Percentiles rank a stretch among this genome's conserved stretches.
Evolutionary conservation across 108 stramenopile genomes (phyloP).

Genomic region (Craspedostauros australis): DNA sequence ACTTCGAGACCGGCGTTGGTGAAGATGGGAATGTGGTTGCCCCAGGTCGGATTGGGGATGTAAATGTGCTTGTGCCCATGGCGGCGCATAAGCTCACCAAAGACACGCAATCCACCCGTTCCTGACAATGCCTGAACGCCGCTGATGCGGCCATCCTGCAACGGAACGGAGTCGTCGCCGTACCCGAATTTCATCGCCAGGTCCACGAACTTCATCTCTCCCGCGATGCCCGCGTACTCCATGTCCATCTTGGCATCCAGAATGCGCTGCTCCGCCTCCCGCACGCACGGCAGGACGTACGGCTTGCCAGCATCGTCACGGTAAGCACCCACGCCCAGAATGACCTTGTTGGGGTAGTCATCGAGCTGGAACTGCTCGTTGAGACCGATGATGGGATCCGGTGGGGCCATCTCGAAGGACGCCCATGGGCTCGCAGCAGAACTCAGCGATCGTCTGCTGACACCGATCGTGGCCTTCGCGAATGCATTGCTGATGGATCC

Average conservation of each 20-base stretch:
- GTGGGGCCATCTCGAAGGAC: constrained; percentile 90
- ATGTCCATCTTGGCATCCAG: constrained; percentile 60
- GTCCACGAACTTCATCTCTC: constrained; percentile 86
- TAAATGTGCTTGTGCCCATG: constrained; percentile 88
- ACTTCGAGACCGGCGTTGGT: constrained; percentile 89
- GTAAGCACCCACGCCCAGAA: constrained; percentile 95
- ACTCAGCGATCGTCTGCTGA: too few relatives aligned
- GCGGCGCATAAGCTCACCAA: constrained; percentile 79
- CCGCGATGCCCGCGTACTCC: constrained; percentile 84
- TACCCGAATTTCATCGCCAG: constrained; percentile 90
- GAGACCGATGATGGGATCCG: constrained; percentile 98
- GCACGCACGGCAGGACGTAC: constrained; percentile 89
- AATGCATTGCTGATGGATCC: too few relatives aligned
- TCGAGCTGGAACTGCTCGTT: constrained; percentile 70
- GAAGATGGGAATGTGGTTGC: constrained; percentile 97
- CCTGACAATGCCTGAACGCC: constrained; percentile 97
- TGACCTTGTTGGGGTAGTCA: constrained; percentile 78
- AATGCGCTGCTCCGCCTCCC: constrained; percentile 88
- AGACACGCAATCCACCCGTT: constrained; percentile 95
- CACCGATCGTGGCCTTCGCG: too few relatives aligned
- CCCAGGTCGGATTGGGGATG: constrained; percentile 97
- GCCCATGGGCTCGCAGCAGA: constrained; percentile 66
- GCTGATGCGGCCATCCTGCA: constrained; percentile 76
- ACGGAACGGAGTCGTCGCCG: constrained; percentile 79
- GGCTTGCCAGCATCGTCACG: constrained; percentile 94